Percentiles rank a stretch among this genome's conserved stretches.
phyloP scores from a whole-genome alignment of 768 basidiomycete species.

The Tulasnella sp. region DNA sequence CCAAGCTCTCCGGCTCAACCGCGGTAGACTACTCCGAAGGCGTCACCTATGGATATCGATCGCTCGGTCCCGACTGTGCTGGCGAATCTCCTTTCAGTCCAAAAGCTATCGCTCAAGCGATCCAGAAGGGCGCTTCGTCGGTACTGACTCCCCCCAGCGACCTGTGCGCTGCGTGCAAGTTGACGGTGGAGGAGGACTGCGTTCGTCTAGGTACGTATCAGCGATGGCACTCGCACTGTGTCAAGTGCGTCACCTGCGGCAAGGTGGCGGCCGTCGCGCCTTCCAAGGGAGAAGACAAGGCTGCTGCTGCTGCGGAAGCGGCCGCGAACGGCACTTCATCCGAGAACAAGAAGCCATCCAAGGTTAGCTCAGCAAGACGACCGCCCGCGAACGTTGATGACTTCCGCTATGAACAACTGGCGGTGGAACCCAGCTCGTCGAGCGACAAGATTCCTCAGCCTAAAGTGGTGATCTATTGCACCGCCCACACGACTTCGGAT shows the following conservation, averaged over 20 bases:
- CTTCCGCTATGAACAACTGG: constrained; percentile 59
- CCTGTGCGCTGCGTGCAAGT: constrained; percentile 81
- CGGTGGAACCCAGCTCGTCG: constrained; percentile 27
- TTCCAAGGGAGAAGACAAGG: constrained; percentile 51
- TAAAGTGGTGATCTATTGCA: constrained; percentile 59
- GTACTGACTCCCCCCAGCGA: constrained; percentile 49
- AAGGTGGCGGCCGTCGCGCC: constrained; percentile 62
- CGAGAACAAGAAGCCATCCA: constrained; percentile 41
- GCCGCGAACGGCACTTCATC: constrained; percentile 40
- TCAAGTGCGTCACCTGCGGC: constrained; percentile 80
- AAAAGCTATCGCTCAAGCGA: constrained; percentile 39
- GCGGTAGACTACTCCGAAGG: constrained; percentile 64
- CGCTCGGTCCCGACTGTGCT: constrained; percentile 86
- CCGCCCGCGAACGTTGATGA: constrained; percentile 75
- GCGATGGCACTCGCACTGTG: constrained; percentile 92
- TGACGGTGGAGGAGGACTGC: constrained; percentile 97
- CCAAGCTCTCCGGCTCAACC: constrained; percentile 46
- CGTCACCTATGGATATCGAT: constrained; percentile 89
- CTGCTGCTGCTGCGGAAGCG: constrained; percentile 53
- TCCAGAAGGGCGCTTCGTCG: constrained; percentile 22
- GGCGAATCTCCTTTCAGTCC: constrained; percentile 71
- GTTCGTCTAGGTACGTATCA: constrained; percentile 93
- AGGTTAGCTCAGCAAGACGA: constrained; percentile 61
- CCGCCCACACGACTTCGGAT: constrained; percentile 64
- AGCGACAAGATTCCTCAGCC: constrained; percentile 22